These are phyloP conservation scores for Cymbopogon flexuosus DNA, from an alignment of 202 grass and related monocot species.

Conservation along the genomic window DNA sequence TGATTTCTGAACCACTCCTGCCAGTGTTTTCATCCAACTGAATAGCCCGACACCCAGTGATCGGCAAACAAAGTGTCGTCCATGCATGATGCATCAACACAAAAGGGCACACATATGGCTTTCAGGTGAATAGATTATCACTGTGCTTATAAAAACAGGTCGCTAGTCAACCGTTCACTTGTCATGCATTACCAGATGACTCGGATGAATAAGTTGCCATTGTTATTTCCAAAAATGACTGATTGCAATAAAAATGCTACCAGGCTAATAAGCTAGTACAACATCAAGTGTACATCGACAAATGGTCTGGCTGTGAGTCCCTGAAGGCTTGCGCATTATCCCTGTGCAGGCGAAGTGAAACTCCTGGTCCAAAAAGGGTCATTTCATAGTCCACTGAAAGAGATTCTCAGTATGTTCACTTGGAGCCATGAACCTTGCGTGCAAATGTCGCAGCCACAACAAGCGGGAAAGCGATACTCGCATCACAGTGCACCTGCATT, in stretches of 20 bases:
- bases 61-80: too few species aligned
- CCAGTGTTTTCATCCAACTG: too few species aligned
- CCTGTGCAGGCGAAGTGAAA: background rate
- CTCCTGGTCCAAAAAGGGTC: background rate
- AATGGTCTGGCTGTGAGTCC: background rate
- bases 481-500: conserved; percentile 86
- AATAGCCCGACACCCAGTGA: too few species aligned
- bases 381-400: background rate
- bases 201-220: background rate
- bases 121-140: background rate
- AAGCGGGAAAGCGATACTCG: conserved; percentile 79
- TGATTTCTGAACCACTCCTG: too few species aligned
- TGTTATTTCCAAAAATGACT: background rate
- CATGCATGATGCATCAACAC: background rate
- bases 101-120: too few species aligned
- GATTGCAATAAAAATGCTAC: background rate
- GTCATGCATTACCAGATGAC: background rate
- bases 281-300: background rate
- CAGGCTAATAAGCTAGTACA: background rate
- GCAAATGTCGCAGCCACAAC: conserved; percentile 89
- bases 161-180: background rate
- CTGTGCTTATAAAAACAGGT: background rate
- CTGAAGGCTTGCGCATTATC: background rate
- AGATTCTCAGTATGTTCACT: conserved; percentile 1
- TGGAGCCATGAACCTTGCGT: conserved; percentile 28